phyloP scores from a whole-genome alignment of 2,329 filamentous ascomycete species.

The Neopestalotiopsis clavispora region DNA sequence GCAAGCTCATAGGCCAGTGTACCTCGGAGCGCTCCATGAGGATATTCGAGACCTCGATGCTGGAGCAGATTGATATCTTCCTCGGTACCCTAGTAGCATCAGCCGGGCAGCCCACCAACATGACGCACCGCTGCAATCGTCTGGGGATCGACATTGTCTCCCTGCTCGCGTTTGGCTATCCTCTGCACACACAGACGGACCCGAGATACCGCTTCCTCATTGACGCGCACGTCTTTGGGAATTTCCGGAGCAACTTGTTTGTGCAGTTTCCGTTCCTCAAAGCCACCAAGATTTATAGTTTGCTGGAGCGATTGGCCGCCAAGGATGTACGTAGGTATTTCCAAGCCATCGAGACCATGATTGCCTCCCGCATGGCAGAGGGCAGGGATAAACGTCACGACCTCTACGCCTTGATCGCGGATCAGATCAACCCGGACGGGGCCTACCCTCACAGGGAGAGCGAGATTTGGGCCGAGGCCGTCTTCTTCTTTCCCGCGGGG shows the following conservation, averaged over 20 bases:
- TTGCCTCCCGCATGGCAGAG: too few relatives aligned
- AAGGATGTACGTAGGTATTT: too few relatives aligned
- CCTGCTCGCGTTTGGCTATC: too few relatives aligned
- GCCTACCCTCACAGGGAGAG: not conserved
- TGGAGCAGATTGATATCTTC: conserved; percentile 7
- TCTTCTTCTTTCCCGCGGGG: not conserved
- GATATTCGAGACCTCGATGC: conserved; percentile 10
- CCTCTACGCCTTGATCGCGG: conserved; percentile 15
- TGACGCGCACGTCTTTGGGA: too few relatives aligned
- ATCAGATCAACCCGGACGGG: not conserved
- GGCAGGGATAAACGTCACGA: conserved; percentile 10
- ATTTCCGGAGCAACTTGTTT: too few relatives aligned
- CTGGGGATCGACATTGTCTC: conserved; percentile 23
- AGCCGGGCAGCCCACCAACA: conserved; percentile 20
- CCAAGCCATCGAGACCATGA: too few relatives aligned
- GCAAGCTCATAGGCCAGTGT: conserved; percentile 11
- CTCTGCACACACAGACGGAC: too few relatives aligned
- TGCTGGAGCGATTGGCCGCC: too few relatives aligned
- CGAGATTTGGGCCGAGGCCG: not conserved
- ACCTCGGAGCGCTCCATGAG: conserved; percentile 14
- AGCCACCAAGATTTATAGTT: too few relatives aligned
- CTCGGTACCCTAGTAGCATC: conserved; percentile 16
- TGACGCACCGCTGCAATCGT: conserved; percentile 20
- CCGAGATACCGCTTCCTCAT: too few relatives aligned
- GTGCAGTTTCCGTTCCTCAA: too few relatives aligned